Evolutionary conservation across 2,329 filamentous ascomycete species (phyloP).

Genomic region (Colletotrichum echinochloae): DNA sequence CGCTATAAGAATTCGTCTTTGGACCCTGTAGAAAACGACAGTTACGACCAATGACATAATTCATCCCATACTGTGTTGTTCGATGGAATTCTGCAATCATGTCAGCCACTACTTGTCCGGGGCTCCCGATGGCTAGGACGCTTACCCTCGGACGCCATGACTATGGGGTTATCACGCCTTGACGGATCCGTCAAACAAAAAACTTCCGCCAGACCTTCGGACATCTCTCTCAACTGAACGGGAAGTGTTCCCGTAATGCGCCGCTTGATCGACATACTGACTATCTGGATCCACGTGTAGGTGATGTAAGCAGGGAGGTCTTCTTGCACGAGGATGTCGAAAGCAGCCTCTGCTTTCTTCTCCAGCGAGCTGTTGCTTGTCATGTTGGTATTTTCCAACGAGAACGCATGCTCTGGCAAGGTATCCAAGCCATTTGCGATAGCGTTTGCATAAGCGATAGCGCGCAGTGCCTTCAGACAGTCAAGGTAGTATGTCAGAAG

Average conservation of each 20-base stretch:
- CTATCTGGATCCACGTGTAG: conserved; percentile 74
- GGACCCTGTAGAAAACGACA: conserved; percentile 84
- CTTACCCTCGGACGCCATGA: conserved; percentile 80
- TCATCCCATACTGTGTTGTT: conserved; percentile 80
- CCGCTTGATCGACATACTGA: conserved; percentile 76
- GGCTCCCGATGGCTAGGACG: not conserved
- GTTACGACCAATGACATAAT: conserved; percentile 79
- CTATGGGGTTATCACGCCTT: conserved; percentile 78
- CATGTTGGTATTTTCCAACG: conserved; percentile 58
- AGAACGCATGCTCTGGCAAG: conserved; percentile 68
- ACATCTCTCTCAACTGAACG: conserved; percentile 73
- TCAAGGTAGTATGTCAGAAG: conserved; percentile 79
- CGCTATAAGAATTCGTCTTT: conserved; percentile 72
- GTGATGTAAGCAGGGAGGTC: conserved; percentile 80
- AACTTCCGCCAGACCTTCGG: conserved; percentile 80
- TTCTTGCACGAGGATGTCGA: conserved; percentile 72
- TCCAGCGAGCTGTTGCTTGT: conserved; percentile 71
- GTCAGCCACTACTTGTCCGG: not conserved
- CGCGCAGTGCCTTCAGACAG: conserved; percentile 76
- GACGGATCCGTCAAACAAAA: conserved; percentile 83
- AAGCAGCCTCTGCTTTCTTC: conserved; percentile 73
- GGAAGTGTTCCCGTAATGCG: conserved; percentile 76
- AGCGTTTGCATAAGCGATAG: conserved; percentile 78
- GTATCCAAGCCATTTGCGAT: conserved; percentile 71
- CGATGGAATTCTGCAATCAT: conserved; percentile 72